Percentiles rank a stretch among this genome's conserved stretches.
Conservation (phyloP, 1,284 basidiomycete species). For the Irpex sp. region DNA sequence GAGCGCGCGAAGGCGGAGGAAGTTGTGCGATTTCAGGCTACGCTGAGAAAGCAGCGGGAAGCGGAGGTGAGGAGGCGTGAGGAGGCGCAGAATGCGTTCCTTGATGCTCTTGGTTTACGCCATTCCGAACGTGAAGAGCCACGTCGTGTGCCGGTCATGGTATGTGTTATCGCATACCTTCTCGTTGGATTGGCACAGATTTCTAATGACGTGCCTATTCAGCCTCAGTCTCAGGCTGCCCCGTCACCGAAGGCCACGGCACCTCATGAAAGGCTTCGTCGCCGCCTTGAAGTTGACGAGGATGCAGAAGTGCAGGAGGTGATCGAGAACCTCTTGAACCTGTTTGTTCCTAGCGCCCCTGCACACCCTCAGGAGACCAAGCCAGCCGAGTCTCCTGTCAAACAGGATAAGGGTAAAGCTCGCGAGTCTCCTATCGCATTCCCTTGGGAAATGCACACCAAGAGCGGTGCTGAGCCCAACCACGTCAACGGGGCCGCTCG, state of each 20-base stretch:
- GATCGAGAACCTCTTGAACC: background rate
- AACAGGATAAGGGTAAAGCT: slow-evolving; percentile 16
- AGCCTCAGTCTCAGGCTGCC: background rate
- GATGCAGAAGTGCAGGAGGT: slow-evolving; percentile 5
- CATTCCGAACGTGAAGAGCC: background rate
- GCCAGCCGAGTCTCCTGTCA: slow-evolving; percentile 6
- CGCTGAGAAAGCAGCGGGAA: background rate
- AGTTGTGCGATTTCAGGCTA: background rate
- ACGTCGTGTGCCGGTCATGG: background rate
- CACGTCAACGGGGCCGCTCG: slow-evolving; percentile 13
- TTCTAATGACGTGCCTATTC: background rate
- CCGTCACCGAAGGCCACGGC: background rate
- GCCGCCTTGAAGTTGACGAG: background rate
- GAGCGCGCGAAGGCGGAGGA: background rate
- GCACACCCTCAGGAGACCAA: background rate
- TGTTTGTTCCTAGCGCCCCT: background rate
- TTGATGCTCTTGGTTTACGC: background rate
- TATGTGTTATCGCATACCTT: background rate
- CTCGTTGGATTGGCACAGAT: background rate
- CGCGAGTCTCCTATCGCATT: slow-evolving; percentile 11
- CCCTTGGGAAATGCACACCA: slow-evolving; percentile 1
- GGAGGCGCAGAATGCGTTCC: slow-evolving; percentile 1
- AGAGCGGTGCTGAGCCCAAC: slow-evolving; percentile 10
- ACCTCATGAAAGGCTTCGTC: background rate
- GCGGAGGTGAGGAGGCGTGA: slow-evolving; percentile 7